phyloP scores from a whole-genome alignment of 345 rosid genomes.

The Pseudoturritis turrita region DNA sequence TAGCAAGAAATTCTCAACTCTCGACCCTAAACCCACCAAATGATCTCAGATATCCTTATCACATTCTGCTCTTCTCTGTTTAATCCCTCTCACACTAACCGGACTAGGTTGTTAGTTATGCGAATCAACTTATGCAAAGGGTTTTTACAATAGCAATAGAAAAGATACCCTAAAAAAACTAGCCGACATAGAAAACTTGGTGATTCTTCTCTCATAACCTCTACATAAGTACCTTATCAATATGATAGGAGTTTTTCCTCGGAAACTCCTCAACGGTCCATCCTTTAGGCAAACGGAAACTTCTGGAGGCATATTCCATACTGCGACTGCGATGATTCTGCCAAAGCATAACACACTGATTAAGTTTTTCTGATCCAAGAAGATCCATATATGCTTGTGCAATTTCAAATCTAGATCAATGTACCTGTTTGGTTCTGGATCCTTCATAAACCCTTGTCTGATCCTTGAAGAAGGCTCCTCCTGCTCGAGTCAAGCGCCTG shows the following conservation, averaged over 20 bases:
- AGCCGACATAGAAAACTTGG: not conserved
- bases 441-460: not conserved
- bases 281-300: constrained; percentile 42
- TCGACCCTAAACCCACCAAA: not conserved
- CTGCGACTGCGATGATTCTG: constrained; percentile 2
- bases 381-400: not conserved
- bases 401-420: not conserved
- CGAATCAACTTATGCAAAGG: not conserved
- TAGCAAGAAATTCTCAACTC: not conserved
- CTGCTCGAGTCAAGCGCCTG: constrained; percentile 5
- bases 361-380: not conserved
- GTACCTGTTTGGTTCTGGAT: constrained; percentile 19
- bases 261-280: constrained; percentile 41
- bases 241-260: constrained; percentile 20
- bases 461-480: not conserved
- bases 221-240: constrained; percentile 27
- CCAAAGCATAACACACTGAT: not conserved
- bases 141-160: not conserved
- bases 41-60: not conserved
- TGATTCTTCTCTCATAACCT: not conserved
- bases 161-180: not conserved
- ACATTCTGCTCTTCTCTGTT: not conserved
- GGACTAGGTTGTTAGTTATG: not conserved
- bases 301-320: constrained; percentile 12
- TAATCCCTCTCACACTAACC: not conserved